Conservation (phyloP, 306 rosid species). For the Senna tora region DNA sequence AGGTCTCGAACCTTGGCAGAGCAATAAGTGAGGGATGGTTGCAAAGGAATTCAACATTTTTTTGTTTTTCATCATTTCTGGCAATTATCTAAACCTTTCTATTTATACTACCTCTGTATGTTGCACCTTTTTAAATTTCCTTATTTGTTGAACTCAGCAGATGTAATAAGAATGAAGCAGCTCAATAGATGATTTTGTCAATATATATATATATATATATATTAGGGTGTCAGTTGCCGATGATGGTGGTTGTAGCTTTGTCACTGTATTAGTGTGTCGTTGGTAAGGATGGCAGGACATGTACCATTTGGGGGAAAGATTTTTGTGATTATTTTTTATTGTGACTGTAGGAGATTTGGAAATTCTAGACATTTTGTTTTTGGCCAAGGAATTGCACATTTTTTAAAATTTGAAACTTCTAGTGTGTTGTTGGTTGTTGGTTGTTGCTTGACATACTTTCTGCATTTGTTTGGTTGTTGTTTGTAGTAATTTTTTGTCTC, state of each 20-base stretch:
- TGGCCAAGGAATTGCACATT: not conserved
- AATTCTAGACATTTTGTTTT: too few relatives aligned
- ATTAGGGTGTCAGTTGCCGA: not conserved
- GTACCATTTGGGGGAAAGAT: not conserved
- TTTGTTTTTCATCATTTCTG: not conserved
- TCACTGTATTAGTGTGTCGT: not conserved
- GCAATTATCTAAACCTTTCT: not conserved
- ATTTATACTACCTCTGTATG: not conserved
- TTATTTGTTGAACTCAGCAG: not conserved
- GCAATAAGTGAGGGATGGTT: not conserved
- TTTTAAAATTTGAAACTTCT: too few relatives aligned
- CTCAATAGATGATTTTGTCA: not conserved
- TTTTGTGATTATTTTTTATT: too few relatives aligned
- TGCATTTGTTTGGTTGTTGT: too few relatives aligned
- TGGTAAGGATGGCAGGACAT: not conserved
- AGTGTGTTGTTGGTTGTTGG: too few relatives aligned
- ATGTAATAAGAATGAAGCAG: not conserved
- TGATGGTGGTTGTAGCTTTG: not conserved
- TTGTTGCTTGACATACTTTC: too few relatives aligned
- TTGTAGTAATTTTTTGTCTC: constrained; percentile 3
- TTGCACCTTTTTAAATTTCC: not conserved
- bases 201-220: too few relatives aligned
- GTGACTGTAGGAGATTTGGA: not conserved
- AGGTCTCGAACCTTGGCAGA: too few relatives aligned
- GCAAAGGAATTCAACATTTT: not conserved